Evolutionary conservation across 257 asterid species (phyloP).

Genomic region (Paraleonurus japonicus): DNA sequence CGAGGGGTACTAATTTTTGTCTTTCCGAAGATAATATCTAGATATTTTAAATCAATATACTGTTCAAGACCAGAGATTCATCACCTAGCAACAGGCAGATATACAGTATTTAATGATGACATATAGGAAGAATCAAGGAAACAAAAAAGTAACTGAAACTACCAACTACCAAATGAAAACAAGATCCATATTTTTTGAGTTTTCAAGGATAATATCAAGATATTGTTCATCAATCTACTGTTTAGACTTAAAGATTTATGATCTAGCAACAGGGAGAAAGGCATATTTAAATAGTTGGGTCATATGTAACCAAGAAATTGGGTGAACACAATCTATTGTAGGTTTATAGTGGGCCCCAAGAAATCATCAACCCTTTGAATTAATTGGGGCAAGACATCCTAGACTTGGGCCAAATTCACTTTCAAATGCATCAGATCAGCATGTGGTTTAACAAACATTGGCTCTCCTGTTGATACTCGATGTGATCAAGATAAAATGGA

Average conservation of each 20-base stretch:
- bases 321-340: not conserved
- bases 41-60: not conserved
- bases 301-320: not conserved
- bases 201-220: slow-evolving; percentile 2
- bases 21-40: not conserved
- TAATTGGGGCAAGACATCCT: not conserved
- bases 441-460: not conserved
- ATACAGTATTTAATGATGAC: not conserved
- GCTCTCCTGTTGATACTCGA: not conserved
- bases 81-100: not conserved
- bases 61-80: not conserved
- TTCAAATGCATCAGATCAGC: not conserved
- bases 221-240: not conserved
- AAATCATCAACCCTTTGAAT: slow-evolving; percentile 8
- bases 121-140: not conserved
- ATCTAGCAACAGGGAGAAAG: not conserved
- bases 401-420: slow-evolving; percentile 16
- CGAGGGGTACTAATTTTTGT: too few relatives aligned
- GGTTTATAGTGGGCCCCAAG: slow-evolving; percentile 4
- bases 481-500: not conserved
- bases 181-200: not conserved
- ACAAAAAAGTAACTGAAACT: not conserved
- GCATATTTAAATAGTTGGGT: not conserved
- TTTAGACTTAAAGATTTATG: not conserved
- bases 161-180: not conserved